phyloP scores from a whole-genome alignment of 2,329 filamentous ascomycete species.

The Colletotrichum sp. region DNA sequence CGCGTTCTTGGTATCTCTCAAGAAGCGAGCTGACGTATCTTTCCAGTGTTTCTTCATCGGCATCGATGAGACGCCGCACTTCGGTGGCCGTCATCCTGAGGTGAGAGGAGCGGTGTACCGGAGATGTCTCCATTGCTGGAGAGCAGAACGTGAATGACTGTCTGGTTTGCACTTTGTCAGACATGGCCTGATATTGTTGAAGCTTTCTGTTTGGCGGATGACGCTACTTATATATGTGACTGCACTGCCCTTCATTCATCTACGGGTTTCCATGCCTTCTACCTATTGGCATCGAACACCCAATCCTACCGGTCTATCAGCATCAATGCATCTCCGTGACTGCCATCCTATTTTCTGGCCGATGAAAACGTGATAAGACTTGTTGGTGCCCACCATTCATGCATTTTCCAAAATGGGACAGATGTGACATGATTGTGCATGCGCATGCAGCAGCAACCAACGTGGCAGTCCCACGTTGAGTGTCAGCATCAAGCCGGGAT shows the following conservation, averaged over 20 bases:
- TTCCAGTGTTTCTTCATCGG: slow-evolving; percentile 48
- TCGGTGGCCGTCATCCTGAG: neutral
- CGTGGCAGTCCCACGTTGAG: neutral
- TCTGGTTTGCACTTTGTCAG: neutral
- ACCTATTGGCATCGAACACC: neutral
- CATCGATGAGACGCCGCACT: neutral
- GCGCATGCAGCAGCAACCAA: neutral
- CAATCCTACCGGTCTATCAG: neutral
- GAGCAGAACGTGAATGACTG: neutral
- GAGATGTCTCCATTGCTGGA: neutral
- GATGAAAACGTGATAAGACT: neutral
- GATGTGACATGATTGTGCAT: neutral
- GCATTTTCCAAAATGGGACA: neutral
- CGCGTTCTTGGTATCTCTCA: slow-evolving; percentile 45
- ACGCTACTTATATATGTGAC: neutral
- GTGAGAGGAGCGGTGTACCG: neutral
- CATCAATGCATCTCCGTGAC: neutral
- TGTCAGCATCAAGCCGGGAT: neutral
- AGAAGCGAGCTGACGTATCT: slow-evolving; percentile 53
- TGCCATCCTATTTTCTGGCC: neutral
- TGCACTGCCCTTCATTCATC: neutral
- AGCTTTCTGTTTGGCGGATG: neutral
- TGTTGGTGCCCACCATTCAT: neutral
- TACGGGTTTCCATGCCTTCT: neutral
- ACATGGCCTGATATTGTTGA: neutral